Evolutionary conservation across 1,139 yeast genomes (phyloP).

Genomic region (Pichia kudriavzevii): DNA sequence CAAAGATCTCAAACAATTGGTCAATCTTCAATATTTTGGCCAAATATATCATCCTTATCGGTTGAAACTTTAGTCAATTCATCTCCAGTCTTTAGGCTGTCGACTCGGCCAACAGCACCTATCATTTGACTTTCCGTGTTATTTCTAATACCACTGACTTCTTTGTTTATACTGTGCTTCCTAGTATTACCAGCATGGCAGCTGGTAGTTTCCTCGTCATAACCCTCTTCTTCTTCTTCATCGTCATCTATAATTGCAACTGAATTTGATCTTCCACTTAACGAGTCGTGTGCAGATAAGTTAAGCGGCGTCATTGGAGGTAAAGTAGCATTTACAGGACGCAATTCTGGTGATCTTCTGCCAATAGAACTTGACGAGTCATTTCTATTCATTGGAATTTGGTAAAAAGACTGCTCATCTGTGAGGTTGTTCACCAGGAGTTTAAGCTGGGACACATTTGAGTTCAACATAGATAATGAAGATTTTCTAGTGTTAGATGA

Average conservation of each 20-base stretch:
- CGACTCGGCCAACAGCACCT: too few relatives aligned
- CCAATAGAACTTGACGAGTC: slow-evolving; percentile 25
- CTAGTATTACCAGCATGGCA: background rate
- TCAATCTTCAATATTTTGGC: slow-evolving; percentile 17
- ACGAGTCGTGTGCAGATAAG: slow-evolving; percentile 19
- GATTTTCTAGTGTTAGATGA: background rate
- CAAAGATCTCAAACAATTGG: background rate
- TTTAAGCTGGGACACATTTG: slow-evolving; percentile 5
- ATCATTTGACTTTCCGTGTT: background rate
- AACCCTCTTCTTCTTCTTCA: slow-evolving; percentile 12
- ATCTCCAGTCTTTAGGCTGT: slow-evolving; percentile 5
- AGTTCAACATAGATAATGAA: background rate
- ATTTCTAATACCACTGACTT: slow-evolving; percentile 7
- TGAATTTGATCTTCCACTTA: slow-evolving; percentile 10
- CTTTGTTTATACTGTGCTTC: slow-evolving; percentile 6
- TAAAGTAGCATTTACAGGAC: slow-evolving; percentile 26
- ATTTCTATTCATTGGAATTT: too few relatives aligned
- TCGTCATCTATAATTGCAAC: slow-evolving; percentile 11
- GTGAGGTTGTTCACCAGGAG: slow-evolving; percentile 5
- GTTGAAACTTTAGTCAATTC: too few relatives aligned
- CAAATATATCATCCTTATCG: slow-evolving; percentile 21
- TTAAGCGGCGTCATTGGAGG: slow-evolving; percentile 31
- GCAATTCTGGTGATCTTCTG: slow-evolving; percentile 27
- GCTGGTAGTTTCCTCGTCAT: slow-evolving; percentile 5
- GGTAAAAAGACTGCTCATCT: slow-evolving; percentile 4